Conservation (phyloP, 2,329 filamentous ascomycete genomes). For the Colletotrichum caudatum region DNA sequence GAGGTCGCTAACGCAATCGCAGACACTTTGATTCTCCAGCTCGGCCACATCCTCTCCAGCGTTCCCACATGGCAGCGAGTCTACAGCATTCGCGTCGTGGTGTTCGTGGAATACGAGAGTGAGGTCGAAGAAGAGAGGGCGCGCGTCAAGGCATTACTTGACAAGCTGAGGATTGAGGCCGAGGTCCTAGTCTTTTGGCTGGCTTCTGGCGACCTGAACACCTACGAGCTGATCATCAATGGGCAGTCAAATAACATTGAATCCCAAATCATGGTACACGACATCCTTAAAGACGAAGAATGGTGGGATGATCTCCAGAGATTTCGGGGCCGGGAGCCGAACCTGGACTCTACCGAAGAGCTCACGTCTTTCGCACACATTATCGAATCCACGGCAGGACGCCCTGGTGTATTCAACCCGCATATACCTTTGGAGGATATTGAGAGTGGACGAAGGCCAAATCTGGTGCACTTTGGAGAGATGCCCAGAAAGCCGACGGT, state of each 20-base stretch:
- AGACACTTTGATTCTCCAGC: constrained; percentile 84
- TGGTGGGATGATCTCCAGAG: constrained; percentile 86
- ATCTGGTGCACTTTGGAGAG: constrained; percentile 70
- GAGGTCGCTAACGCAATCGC: constrained; percentile 8
- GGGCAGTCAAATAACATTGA: constrained; percentile 62
- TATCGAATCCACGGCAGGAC: constrained; percentile 57
- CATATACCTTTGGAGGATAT: constrained; percentile 49
- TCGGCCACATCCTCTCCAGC: constrained; percentile 86
- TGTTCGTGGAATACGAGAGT: constrained; percentile 90
- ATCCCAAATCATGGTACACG: constrained; percentile 71
- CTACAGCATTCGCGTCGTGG: constrained; percentile 80
- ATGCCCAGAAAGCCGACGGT: constrained; percentile 72
- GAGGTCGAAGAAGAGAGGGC: constrained; percentile 84
- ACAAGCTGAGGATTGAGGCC: constrained; percentile 85
- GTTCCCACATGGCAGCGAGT: constrained; percentile 83
- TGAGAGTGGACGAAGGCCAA: constrained; percentile 53
- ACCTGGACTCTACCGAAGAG: constrained; percentile 58
- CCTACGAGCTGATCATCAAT: constrained; percentile 84
- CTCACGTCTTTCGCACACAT: constrained; percentile 58
- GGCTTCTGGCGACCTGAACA: constrained; percentile 76
- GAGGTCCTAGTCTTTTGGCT: constrained; percentile 85
- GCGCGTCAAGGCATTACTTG: constrained; percentile 78
- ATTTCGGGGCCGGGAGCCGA: constrained; percentile 57
- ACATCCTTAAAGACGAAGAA: constrained; percentile 75
- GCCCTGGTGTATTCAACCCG: constrained; percentile 59